phyloP scores from a whole-genome alignment of 2,329 filamentous ascomycete genomes.

The Zelopaecilomyces penicillatus region DNA sequence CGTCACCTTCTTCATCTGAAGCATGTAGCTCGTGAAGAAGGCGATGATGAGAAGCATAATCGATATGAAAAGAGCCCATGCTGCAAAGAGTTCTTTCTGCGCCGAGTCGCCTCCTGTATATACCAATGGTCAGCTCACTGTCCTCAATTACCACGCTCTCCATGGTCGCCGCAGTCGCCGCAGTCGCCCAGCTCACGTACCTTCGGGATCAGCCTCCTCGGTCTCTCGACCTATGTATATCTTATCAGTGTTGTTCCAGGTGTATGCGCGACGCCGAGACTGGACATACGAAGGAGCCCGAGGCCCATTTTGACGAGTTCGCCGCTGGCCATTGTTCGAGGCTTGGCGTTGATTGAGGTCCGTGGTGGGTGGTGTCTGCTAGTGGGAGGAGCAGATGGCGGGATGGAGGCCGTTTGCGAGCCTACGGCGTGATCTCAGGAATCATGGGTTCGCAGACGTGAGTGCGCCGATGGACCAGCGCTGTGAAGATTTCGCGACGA shows the following conservation, averaged over 20 bases:
- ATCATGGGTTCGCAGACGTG: slow-evolving; percentile 12
- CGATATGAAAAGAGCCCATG: slow-evolving; percentile 95
- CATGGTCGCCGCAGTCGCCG: neutral
- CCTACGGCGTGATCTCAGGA: slow-evolving; percentile 14
- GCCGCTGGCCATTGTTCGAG: slow-evolving; percentile 14
- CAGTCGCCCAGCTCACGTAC: slow-evolving; percentile 14
- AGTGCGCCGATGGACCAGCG: neutral
- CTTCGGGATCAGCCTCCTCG: slow-evolving; percentile 27
- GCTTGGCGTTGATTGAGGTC: neutral
- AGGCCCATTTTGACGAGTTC: slow-evolving; percentile 22
- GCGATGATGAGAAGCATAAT: slow-evolving; percentile 90
- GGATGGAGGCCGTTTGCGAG: slow-evolving; percentile 12
- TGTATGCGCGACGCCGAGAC: neutral
- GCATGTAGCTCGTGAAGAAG: slow-evolving; percentile 92
- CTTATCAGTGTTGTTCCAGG: neutral
- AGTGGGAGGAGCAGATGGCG: neutral
- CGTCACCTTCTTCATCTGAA: slow-evolving; percentile 94
- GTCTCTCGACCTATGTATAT: slow-evolving; percentile 9
- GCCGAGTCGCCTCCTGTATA: slow-evolving; percentile 62
- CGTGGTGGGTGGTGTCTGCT: neutral
- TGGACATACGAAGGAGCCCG: slow-evolving; percentile 22
- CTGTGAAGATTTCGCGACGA: too few relatives aligned
- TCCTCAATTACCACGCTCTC: neutral
- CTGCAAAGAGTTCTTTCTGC: slow-evolving; percentile 89
- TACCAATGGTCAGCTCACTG: slow-evolving; percentile 4